Evolutionary conservation across 331 rosid genomes (phyloP), one percentile per base, ranked within the genome.

Genomic region (Malus hybrid): DNA sequence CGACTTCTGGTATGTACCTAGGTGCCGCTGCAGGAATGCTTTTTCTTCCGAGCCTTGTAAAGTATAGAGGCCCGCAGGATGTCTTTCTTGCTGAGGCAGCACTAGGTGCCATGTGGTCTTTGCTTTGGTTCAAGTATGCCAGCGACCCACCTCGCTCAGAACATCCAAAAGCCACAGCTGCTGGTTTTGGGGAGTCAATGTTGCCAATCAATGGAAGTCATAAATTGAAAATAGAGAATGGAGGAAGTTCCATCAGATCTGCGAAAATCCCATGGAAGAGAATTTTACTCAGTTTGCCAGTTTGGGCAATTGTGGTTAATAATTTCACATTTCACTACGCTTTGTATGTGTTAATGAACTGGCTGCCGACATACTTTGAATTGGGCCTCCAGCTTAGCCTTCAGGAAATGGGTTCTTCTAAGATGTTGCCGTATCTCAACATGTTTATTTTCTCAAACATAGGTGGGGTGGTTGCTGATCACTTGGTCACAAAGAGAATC

Each of bases 371-470:
- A 4, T 95, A 95, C 84, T 95, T 95, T 78, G 93, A 95, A 77
- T 77, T 92, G 44, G 99, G 99, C 34, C 97, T 95, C 77, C 84
- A 89, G 82, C 91, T 95, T 77, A 92, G 99, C 85, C 91, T 92
- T n/a, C 97, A 92, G 27, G 99, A 95, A 20, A 92, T 94, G 99
- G 99, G 99, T n/a, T 90, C 97, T 65, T 92, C 97, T 11, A 94
- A 92, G 66, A 94, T 94, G 97, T 39, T 92, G 93, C 99, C 99
- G 24, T 94, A 92, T 85, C 81, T 92, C 19, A 94, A 94, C 85
- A 95, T 95, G 99, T 92, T 95, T 77, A 18, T 95, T 27, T 95
- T 95, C 83, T 92, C 99, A 12, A 95, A 95, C 78, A 90, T 95
- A 20, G 99, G 99, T 0, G 99, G 99, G 27, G 86, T 89, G 66